phyloP scores from a whole-genome alignment of 2,329 filamentous ascomycete species.

The Penicillium italicum region DNA sequence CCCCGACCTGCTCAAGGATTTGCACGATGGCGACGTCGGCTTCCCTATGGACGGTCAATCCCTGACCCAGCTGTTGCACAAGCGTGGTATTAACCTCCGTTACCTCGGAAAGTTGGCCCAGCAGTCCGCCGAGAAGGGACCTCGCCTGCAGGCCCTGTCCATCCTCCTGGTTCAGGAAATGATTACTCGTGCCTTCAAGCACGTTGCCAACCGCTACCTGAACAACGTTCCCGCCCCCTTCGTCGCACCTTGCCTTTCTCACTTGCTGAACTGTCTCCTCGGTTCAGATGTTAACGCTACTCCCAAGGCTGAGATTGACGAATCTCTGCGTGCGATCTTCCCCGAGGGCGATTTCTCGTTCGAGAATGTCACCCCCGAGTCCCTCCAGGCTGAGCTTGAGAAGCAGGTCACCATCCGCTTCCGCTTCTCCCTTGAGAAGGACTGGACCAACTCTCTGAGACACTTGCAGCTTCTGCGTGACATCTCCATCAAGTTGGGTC shows the following conservation, averaged over 20 bases:
- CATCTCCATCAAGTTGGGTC: conserved; percentile 78
- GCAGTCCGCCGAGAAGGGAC: conserved; percentile 62
- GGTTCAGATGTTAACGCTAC: conserved; percentile 72
- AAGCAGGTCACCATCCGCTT: conserved; percentile 70
- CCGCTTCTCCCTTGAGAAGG: conserved; percentile 66
- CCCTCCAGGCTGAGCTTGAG: conserved; percentile 65
- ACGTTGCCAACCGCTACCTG: conserved; percentile 75
- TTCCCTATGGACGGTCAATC: conserved; percentile 99
- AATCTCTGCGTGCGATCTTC: conserved; percentile 70
- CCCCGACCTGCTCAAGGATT: conserved; percentile 78
- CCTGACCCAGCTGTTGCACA: conserved; percentile 82
- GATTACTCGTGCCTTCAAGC: conserved; percentile 93
- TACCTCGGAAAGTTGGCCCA: conserved; percentile 85
- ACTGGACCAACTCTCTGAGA: conserved; percentile 66
- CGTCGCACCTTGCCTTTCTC: conserved; percentile 72
- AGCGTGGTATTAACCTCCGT: conserved; percentile 93
- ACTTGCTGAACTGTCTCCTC: conserved; percentile 90
- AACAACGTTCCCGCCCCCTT: conserved; percentile 75
- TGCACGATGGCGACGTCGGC: conserved; percentile 87
- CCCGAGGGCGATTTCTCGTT: conserved; percentile 78
- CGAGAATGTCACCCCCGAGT: conserved; percentile 71
- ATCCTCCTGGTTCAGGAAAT: conserved; percentile 84
- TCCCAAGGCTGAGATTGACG: conserved; percentile 73
- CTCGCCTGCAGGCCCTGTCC: conserved; percentile 71
- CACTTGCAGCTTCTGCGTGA: conserved; percentile 85